A percentile compares a stretch with the other conserved stretches of the same genome.
These are phyloP conservation scores for Cercospora beticola DNA, from an alignment of 2,329 filamentous ascomycete genomes.

Conservation along the genomic window DNA sequence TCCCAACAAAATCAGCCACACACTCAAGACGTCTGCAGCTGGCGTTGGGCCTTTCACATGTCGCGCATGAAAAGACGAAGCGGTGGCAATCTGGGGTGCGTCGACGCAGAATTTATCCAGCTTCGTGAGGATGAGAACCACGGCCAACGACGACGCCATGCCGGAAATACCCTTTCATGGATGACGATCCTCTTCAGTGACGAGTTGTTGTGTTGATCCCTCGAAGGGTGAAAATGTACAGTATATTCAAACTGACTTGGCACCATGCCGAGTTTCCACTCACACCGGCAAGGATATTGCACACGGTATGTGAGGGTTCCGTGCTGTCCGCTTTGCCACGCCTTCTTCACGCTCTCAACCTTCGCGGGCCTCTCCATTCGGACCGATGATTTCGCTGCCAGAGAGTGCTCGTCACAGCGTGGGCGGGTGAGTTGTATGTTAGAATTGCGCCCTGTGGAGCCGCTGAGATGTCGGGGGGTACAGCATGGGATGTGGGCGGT, in stretches of 20 bases:
- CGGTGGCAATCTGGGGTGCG: slow-evolving; percentile 19
- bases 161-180: not conserved
- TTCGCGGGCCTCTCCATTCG: slow-evolving; percentile 19
- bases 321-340: slow-evolving; percentile 15
- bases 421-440: not conserved
- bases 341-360: slow-evolving; percentile 20
- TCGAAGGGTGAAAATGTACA: not conserved
- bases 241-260: slow-evolving; percentile 1
- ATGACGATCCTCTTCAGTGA: not conserved
- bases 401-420: not conserved
- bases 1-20: slow-evolving; percentile 20
- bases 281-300: slow-evolving; percentile 1
- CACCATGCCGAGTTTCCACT: slow-evolving; percentile 4
- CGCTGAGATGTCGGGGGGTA: not conserved
- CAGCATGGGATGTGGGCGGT: slow-evolving; percentile 7
- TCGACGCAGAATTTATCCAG: not conserved
- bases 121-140: not conserved
- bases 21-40: slow-evolving; percentile 2
- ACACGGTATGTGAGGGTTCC: not conserved
- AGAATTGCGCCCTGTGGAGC: slow-evolving; percentile 5
- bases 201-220: not conserved
- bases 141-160: not conserved
- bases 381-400: slow-evolving; percentile 11
- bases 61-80: slow-evolving; percentile 1
- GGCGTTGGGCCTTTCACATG: slow-evolving; percentile 7